Evolutionary conservation across 2,329 filamentous ascomycete genomes (phyloP), one percentile per base, ranked within the genome.

Genomic region (Diaporthe helianthi): DNA sequence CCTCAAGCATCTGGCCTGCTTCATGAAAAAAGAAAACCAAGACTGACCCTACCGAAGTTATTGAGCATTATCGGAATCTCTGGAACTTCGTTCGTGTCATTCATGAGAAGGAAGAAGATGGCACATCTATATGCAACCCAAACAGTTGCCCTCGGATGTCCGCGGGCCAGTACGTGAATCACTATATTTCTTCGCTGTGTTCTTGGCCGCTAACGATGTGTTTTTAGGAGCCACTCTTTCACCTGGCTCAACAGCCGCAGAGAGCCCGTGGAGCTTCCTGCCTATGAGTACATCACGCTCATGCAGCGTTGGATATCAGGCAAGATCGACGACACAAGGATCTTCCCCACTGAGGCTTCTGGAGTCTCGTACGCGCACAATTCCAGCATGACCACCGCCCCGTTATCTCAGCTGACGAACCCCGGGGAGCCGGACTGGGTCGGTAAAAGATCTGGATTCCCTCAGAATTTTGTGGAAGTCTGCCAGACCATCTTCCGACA

Each of bases 281-380:
- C 95, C 8, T 90, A 90, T 72, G 94, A 97, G 80, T 98, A 98
- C 82, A 96, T 98, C 82, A 93, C 93, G 74, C 89, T 97, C 31
- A 97, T 98, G 79, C 94, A 98, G 82, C 93, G 95, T 77, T 98
- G 95, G 94, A 97, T 98, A 78, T 92, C 93, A 36, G 93, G 94
- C 81, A 98, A 98, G 83, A 93, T 97, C 73, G 93, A 96, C 76
- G 94, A 98, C 79, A 89, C 89, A 61, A 87, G 88, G 77, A 93
- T 97, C 81, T 98, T 98, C 82, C 95, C 95, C 7, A 97, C 93
- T 51, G 93, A 96, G 75, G 89, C 91, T 8, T 88, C 90, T 47
- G 87, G 88, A 52, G 86, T 92, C 60, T 92, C 91, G 22, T 90
- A 87, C 73, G 84, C 89, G 53, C 84, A 88, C 76, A 90, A 89